These are phyloP conservation scores for Syncephalastrum monosporum DNA, from an alignment of 371 early-diverging fungal species.

Conservation along the genomic window DNA sequence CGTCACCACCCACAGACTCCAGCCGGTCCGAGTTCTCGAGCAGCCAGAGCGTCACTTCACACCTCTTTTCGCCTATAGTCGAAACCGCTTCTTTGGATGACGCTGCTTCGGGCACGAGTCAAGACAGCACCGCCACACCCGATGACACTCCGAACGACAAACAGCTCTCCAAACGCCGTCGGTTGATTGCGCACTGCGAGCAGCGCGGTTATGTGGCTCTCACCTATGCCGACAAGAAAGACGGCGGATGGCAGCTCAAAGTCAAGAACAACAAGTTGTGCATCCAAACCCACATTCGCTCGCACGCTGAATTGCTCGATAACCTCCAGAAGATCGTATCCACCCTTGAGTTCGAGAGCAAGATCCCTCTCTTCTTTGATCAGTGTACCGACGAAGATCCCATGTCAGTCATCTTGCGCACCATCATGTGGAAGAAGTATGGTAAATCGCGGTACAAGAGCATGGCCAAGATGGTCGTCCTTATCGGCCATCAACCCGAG, in stretches of 20 bases:
- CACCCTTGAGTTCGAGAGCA: conserved; percentile 19
- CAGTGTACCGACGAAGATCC: neutral
- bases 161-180: too few species aligned
- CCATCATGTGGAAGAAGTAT: conserved; percentile 33
- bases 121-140: too few species aligned
- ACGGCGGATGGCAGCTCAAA: conserved; percentile 25
- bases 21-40: neutral
- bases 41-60: conserved; percentile 1
- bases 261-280: conserved; percentile 27
- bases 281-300: conserved; percentile 34
- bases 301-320: conserved; percentile 25
- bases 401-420: conserved; percentile 11
- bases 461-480: conserved; percentile 11
- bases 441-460: conserved; percentile 30
- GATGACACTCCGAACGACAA: neutral
- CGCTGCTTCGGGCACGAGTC: too few species aligned
- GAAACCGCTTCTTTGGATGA: too few species aligned
- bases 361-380: conserved; percentile 11
- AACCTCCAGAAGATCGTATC: conserved; percentile 22
- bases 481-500: conserved; percentile 3
- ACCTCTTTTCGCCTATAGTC: too few species aligned
- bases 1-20: conserved; percentile 2
- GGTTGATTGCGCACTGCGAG: conserved; percentile 8
- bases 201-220: conserved; percentile 6
- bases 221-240: neutral